Conservation (phyloP, 2,329 filamentous ascomycete species). For the Alternaria rosae region DNA sequence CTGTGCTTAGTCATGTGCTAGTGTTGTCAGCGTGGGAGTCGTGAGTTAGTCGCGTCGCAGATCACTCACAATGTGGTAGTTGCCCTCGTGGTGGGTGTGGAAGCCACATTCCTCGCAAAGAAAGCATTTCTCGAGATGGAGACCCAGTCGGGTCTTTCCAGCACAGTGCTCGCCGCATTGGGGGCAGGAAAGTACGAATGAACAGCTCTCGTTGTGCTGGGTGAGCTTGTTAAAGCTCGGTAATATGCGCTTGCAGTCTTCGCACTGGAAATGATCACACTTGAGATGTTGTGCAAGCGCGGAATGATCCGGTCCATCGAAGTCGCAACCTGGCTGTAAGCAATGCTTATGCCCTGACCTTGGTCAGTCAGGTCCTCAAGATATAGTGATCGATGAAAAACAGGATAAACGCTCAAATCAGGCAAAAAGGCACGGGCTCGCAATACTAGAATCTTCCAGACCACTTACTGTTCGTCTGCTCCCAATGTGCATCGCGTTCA, state of each 20-base stretch:
- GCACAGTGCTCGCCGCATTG: constrained; percentile 28
- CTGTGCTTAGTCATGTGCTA: constrained; percentile 43
- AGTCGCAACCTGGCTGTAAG: constrained; percentile 42
- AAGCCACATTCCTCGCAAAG: constrained; percentile 31
- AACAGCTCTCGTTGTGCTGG: constrained; percentile 32
- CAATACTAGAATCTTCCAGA: background rate
- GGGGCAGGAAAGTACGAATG: constrained; percentile 25
- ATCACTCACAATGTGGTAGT: constrained; percentile 31
- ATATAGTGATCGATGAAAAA: background rate
- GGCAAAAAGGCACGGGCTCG: background rate
- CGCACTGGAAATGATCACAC: constrained; percentile 42
- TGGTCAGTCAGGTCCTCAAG: background rate
- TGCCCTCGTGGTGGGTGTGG: constrained; percentile 30
- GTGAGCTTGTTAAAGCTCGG: constrained; percentile 39
- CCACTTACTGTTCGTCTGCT: constrained; percentile 33
- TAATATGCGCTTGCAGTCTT: constrained; percentile 38
- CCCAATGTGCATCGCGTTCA: constrained; percentile 45
- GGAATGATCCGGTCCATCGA: constrained; percentile 30
- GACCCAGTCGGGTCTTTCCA: constrained; percentile 26
- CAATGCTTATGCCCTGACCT: constrained; percentile 39
- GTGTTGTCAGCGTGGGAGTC: constrained; percentile 4
- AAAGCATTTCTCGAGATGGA: constrained; percentile 34
- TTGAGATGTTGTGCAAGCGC: constrained; percentile 34
- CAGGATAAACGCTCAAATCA: background rate
- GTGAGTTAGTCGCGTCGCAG: background rate